Percentiles rank a stretch among this genome's conserved stretches.
Evolutionary conservation across 352 stramenopile genomes (phyloP).

Genomic region (Phytophthora europaea): DNA sequence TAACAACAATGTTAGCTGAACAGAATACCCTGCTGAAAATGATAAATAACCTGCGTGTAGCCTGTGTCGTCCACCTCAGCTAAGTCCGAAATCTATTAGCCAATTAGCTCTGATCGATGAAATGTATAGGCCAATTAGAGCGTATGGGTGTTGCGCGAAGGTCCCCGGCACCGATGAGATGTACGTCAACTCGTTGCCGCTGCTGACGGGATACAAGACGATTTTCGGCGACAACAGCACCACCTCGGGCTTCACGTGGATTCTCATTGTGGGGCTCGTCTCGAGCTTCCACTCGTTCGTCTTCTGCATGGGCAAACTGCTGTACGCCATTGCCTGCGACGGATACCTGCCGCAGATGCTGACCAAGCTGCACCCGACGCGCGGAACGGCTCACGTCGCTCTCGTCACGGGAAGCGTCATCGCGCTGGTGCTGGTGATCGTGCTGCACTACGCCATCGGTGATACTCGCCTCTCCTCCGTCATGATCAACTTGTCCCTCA

Average conservation of each 20-base stretch:
- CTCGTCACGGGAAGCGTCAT: conserved; percentile 52
- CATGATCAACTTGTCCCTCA: conserved; percentile 72
- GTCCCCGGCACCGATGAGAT: conserved; percentile 49
- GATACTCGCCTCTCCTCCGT: conserved; percentile 61
- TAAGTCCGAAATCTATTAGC: too few relatives aligned
- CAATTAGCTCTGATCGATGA: too few relatives aligned
- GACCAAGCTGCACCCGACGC: conserved; percentile 51
- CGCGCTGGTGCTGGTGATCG: conserved; percentile 48
- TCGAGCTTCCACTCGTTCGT: conserved; percentile 76
- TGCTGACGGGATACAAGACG: conserved; percentile 65
- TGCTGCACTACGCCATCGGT: conserved; percentile 63
- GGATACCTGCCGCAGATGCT: conserved; percentile 63
- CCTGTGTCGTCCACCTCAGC: too few relatives aligned
- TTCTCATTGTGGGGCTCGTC: conserved; percentile 62
- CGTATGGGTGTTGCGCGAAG: too few relatives aligned
- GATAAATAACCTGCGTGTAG: too few relatives aligned
- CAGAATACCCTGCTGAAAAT: too few relatives aligned
- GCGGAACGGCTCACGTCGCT: conserved; percentile 51
- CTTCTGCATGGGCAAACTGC: conserved; percentile 70
- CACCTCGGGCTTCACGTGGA: conserved; percentile 68
- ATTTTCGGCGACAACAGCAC: conserved; percentile 71
- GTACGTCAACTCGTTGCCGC: conserved; percentile 45
- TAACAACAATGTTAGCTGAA: too few relatives aligned
- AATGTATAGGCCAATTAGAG: too few relatives aligned
- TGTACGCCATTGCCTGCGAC: conserved; percentile 67